phyloP scores from a whole-genome alignment of 495 filamentous ascomycete genomes.

The Astrothelium subdiscretum region DNA sequence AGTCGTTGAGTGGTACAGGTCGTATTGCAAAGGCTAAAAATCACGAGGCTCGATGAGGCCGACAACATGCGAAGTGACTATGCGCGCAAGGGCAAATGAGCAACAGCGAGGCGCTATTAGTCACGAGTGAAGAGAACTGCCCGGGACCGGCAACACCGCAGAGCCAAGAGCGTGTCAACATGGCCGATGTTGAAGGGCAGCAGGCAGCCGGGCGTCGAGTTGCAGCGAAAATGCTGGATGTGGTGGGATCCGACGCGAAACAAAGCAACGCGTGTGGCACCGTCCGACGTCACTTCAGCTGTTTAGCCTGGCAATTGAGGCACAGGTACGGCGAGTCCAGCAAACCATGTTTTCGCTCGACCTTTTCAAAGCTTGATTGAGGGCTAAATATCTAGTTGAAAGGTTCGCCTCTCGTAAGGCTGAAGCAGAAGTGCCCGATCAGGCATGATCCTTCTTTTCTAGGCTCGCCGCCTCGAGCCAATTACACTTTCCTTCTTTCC shows the following conservation, averaged over 20 bases:
- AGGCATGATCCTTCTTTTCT: too few relatives aligned
- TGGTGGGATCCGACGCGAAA: not conserved
- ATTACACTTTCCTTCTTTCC: not conserved
- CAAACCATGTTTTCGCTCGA: too few relatives aligned
- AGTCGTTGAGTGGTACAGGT: not conserved
- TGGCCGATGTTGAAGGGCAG: not conserved
- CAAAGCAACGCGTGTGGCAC: slow-evolving; percentile 2
- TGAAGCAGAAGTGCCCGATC: too few relatives aligned
- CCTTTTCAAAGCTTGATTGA: too few relatives aligned
- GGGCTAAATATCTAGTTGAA: too few relatives aligned
- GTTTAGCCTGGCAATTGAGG: not conserved
- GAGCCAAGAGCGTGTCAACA: not conserved
- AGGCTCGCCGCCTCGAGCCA: too few relatives aligned
- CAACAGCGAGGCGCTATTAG: too few relatives aligned
- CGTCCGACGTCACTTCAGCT: not conserved
- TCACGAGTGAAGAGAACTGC: too few relatives aligned
- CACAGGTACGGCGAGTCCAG: not conserved
- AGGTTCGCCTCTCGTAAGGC: too few relatives aligned
- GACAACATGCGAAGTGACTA: not conserved
- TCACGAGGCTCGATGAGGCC: not conserved
- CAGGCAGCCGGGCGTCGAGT: not conserved
- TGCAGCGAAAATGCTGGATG: not conserved
- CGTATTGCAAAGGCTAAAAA: not conserved
- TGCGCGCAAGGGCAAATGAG: too few relatives aligned
- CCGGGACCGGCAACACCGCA: not conserved